phyloP scores from a whole-genome alignment of 805 yeast species.

The Metschnikowia bowlesiae region DNA sequence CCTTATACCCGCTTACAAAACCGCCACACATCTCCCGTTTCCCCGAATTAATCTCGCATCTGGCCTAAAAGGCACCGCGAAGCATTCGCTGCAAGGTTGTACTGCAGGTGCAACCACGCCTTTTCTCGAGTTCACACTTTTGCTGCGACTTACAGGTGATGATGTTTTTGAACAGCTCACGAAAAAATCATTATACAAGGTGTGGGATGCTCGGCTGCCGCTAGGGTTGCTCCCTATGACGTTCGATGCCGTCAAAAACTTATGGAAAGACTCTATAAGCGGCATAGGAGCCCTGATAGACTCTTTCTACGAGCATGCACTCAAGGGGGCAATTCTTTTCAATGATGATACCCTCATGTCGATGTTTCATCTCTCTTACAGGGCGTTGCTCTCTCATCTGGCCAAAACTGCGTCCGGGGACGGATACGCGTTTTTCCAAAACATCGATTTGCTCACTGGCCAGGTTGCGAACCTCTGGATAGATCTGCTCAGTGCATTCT shows the following conservation, averaged over 20 bases:
- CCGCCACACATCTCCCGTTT: conserved; percentile 63
- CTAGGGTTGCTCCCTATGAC: conserved; percentile 76
- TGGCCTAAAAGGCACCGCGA: conserved; percentile 36
- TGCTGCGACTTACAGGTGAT: conserved; percentile 74
- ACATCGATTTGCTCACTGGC: conserved; percentile 56
- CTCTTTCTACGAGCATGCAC: conserved; percentile 84
- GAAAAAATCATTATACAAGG: conserved; percentile 55
- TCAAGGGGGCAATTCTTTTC: conserved; percentile 71
- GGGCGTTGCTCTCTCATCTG: conserved; percentile 47
- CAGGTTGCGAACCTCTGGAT: conserved; percentile 59
- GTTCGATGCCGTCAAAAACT: conserved; percentile 53
- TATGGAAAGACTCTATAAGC: conserved; percentile 56
- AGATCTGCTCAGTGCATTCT: conserved; percentile 82
- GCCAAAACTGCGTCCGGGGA: conserved; percentile 17
- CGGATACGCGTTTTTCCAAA: conserved; percentile 44
- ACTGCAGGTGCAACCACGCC: conserved; percentile 86
- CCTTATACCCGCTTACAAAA: conserved; percentile 64
- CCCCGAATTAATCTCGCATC: conserved; percentile 67
- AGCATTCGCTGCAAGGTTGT: conserved; percentile 47
- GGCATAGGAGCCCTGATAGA: conserved; percentile 92
- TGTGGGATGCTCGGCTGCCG: conserved; percentile 65
- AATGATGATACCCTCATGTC: conserved; percentile 61
- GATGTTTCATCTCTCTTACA: conserved; percentile 46
- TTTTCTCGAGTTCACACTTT: conserved; percentile 70
- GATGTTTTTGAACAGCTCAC: conserved; percentile 61